These are phyloP conservation scores for Acanthochlamys bracteata DNA, from an alignment of 106 monocot species.

Conservation along the genomic window DNA sequence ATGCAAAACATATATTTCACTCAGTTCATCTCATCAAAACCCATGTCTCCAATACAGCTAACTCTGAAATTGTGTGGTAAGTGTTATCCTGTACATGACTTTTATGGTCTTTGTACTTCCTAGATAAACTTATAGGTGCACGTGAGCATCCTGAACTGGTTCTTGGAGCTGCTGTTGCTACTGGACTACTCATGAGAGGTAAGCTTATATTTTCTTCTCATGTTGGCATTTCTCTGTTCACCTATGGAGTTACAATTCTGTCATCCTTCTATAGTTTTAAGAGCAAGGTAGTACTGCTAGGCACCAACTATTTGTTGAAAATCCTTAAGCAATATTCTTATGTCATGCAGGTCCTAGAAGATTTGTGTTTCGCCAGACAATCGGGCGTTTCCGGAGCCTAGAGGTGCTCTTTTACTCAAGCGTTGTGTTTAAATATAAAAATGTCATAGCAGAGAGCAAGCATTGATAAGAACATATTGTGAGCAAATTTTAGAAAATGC, in stretches of 20 bases:
- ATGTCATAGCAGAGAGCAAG: too few species aligned
- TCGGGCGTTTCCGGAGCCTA: slow-evolving; percentile 50
- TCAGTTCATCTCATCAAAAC: too few species aligned
- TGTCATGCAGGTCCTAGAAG: slow-evolving; percentile 49
- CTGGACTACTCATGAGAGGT: slow-evolving; percentile 56
- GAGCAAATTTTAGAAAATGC: too few species aligned
- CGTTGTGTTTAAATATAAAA: not conserved
- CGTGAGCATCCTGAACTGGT: slow-evolving; percentile 35
- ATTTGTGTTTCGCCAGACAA: slow-evolving; percentile 45
- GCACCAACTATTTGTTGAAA: slow-evolving; percentile 1
- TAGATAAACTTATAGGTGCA: slow-evolving; percentile 24
- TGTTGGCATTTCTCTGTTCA: not conserved
- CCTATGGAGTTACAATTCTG: not conserved
- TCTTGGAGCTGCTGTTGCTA: slow-evolving; percentile 32
- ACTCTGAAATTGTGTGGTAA: too few species aligned
- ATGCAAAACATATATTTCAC: too few species aligned
- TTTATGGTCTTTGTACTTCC: too few species aligned
- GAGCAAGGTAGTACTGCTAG: not conserved
- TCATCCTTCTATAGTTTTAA: not conserved
- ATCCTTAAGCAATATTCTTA: too few species aligned
- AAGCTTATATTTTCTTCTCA: not conserved
- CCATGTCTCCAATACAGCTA: too few species aligned
- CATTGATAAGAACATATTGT: too few species aligned
- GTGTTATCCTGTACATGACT: too few species aligned
- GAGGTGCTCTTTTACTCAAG: slow-evolving; percentile 25